phyloP scores from a whole-genome alignment of 305 asterid species.

The Solanum hybrid region DNA sequence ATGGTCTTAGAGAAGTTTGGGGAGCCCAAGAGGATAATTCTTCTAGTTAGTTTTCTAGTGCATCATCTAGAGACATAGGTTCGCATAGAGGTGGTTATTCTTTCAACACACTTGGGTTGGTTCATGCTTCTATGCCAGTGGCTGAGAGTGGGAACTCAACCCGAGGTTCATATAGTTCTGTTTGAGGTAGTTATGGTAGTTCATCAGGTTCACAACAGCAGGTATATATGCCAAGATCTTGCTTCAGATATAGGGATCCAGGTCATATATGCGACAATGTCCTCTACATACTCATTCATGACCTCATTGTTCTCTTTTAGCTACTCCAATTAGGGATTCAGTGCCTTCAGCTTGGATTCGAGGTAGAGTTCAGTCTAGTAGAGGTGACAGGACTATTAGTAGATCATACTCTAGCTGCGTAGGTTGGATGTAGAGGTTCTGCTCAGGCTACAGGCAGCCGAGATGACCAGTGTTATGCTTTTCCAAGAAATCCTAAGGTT shows the following conservation, averaged over 20 bases:
- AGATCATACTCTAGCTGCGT: not conserved
- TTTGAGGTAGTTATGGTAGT: not conserved
- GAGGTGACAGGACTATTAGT: not conserved
- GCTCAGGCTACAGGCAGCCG: not conserved
- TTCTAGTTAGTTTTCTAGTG: no score
- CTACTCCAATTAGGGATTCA: not conserved
- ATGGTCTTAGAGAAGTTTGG: no score
- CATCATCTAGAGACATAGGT: not conserved
- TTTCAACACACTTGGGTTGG: not conserved
- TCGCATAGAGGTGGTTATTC: not conserved
- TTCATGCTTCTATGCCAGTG: not conserved
- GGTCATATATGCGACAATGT: not conserved
- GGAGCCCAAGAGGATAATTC: no score
- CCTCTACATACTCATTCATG: not conserved
- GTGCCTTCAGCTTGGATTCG: not conserved
- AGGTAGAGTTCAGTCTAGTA: not conserved
- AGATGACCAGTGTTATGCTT: not conserved
- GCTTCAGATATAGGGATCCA: not conserved
- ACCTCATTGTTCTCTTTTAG: no score
- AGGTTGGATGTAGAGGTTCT: not conserved
- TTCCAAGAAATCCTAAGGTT: not conserved
- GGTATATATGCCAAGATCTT: not conserved
- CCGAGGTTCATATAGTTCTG: not conserved
- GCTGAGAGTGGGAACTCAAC: not conserved
- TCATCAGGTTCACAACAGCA: not conserved